Percentiles rank a stretch among this genome's conserved stretches.
phyloP scores from a whole-genome alignment of 2,329 filamentous ascomycete genomes.

The Ophiosphaerella narmari region DNA sequence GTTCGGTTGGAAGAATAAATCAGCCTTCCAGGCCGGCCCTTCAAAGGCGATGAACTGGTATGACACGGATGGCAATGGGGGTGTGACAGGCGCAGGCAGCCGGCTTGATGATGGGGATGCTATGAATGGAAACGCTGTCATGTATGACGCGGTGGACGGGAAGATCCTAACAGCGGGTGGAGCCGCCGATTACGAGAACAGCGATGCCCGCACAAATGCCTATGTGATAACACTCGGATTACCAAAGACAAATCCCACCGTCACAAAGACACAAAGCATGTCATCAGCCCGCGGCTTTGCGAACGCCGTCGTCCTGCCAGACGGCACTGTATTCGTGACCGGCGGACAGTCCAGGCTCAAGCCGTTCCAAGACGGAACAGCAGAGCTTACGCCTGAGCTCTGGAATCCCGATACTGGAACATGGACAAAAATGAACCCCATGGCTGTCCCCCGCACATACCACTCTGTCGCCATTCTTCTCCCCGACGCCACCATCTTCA shows the following conservation, averaged over 20 bases:
- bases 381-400: conserved; percentile 25
- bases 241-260: conserved; percentile 23
- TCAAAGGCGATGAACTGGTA: conserved; percentile 64
- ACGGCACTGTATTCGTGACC: conserved; percentile 41
- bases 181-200: conserved; percentile 51
- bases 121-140: conserved; percentile 62
- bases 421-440: conserved; percentile 30
- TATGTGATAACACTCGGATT: conserved; percentile 56
- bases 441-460: conserved; percentile 30
- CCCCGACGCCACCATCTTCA: conserved; percentile 31
- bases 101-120: conserved; percentile 53
- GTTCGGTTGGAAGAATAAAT: conserved; percentile 55
- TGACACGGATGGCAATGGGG: conserved; percentile 51
- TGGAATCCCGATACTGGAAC: conserved; percentile 25
- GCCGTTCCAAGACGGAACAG: conserved; percentile 26
- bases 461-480: conserved; percentile 35
- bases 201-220: conserved; percentile 51
- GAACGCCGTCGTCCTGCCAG: conserved; percentile 36
- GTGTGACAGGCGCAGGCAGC: conserved; percentile 48
- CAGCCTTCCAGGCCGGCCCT: conserved; percentile 61
- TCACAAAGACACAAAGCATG: conserved; percentile 31
- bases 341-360: conserved; percentile 27
- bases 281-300: conserved; percentile 33
- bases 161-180: conserved; percentile 62
- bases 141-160: conserved; percentile 60